Conservation (phyloP, 2,329 filamentous ascomycete species). For the Colletotrichum cordylinicola region DNA sequence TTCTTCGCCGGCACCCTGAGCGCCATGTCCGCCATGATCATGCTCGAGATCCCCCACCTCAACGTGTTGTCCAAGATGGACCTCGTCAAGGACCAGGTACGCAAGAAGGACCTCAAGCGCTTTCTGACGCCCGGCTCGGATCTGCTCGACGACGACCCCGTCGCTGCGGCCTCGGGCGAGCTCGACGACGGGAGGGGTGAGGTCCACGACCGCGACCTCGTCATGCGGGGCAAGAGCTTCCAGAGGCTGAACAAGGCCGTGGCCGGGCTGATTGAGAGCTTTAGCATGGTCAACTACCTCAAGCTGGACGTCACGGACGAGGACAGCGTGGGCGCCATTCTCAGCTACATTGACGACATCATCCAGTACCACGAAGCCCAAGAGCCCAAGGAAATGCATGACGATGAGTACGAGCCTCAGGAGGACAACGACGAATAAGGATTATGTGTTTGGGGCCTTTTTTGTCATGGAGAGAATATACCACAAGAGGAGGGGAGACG, state of each 20-base stretch:
- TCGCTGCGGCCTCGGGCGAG: constrained; percentile 29
- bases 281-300: constrained; percentile 96
- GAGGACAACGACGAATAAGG: constrained; percentile 21
- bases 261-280: constrained; percentile 91
- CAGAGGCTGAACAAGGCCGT: constrained; percentile 86
- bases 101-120: constrained; percentile 85
- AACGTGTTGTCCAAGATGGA: constrained; percentile 99
- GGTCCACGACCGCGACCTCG: constrained; percentile 67
- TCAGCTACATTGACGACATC: constrained; percentile 93
- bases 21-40: constrained; percentile 98
- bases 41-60: constrained; percentile 96
- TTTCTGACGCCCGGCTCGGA: constrained; percentile 88
- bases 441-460: neutral
- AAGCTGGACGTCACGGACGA: constrained; percentile 90
- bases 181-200: constrained; percentile 62
- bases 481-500: neutral
- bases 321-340: constrained; percentile 82
- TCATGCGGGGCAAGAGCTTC: constrained; percentile 86
- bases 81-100: constrained; percentile 86
- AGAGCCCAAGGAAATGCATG: constrained; percentile 82
- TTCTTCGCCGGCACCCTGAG: constrained; percentile 96
- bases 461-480: neutral
- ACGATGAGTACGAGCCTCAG: constrained; percentile 49
- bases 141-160: constrained; percentile 80
- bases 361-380: constrained; percentile 95